Evolutionary conservation across 1,139 yeast genomes (phyloP), one percentile per base, ranked within the genome.

Genomic region (Wickerhamomyces sp.): DNA sequence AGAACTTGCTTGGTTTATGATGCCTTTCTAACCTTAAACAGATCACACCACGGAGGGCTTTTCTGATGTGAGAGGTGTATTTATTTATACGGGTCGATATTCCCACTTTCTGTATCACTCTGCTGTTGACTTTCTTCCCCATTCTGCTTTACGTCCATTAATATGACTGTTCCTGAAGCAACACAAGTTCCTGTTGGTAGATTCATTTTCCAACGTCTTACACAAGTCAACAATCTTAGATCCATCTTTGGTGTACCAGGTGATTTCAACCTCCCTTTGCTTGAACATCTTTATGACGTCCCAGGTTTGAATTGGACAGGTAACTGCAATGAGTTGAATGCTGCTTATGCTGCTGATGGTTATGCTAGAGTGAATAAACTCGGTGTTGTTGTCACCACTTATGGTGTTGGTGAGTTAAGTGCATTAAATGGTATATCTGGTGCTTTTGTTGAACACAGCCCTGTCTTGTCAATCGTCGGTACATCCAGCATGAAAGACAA

Each of bases 381-480:
- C 54, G 71, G 75, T 34, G 73, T 77, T 44, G 47, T 78, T 39
- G 65, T 78, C 44, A 79, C 87, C 44, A 79, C 87, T 14, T 83
- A 69, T 59, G 95, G 95, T 37, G 95, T 87, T 32, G 95, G 95
- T 40, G 95, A 86, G 61, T 70, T 86, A 41, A 77, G 86, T 37
- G 95, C 95, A 12, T 59, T 86, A 45, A 87, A 86, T 61, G 96
- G 94, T 34, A 69, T 84, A 42, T 75, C 89, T 31, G 94, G 95
- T 43, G 77, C 94, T 7, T 82, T 72, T 60, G 82, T 91, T 30
- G 95, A 86, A 58, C 78, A 72, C 54, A 77, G 76, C 23, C 94
- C 94, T 10, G 68, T 86, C 20, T 66, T 87, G 40, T 95, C 85
- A 61, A 77, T 87, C 49, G 95, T 87, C 26, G 96, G 96, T 32